Base-by-base conservation (phyloP, 495 filamentous ascomycete genomes). In the Talaromyces nanjingensis region DNA sequence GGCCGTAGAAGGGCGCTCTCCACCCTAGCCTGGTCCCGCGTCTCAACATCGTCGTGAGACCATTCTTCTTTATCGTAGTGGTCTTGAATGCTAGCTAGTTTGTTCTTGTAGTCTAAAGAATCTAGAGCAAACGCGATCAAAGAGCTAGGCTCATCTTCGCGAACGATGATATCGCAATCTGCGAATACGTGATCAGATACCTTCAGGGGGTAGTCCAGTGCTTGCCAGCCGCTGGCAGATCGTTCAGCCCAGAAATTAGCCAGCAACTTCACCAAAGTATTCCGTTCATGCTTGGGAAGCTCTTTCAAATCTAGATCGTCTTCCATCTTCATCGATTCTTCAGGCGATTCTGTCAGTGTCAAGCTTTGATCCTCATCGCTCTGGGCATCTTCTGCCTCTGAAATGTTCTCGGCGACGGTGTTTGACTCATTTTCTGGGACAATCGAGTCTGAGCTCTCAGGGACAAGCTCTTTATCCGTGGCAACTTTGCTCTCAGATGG, bases 161-260 rank as follows among this genome's bases (percentile, higher is more conserved):
- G 87, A 62, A 99, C 91, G 62, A 99, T 94, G 60, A 99, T 90
- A 74, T 98, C 91, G n/a, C 91, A 96, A 75, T 99, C 96, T 29
- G 91, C 91, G 71, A 97, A 98, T 53, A 98, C 90, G 72, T 99
- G 94, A 73, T 98, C 96, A 49, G 85, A 88, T 14, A 89, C 83
- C 68, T 87, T 89, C 64, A 97, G 81, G 11, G 96, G 96, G 69
- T 98, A 99, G 24, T 98, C 96, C 25, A 99, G 81, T 27, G 88
- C 85, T n/a, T 90, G 81, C 96, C 96, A 99, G 53, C 93, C 92
- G 76, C 91, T 97, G 47, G 96, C 91, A 22, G 94, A 97, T 52
- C 94, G 87, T 72, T 98, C 94, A 20, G 94, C 96, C 96, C 96
- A 99, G 76, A 99, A 99, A 64, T 92, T 96, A 9, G 89, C 92